Evolutionary conservation across 2,329 filamentous ascomycete genomes (phyloP), one percentile per base, ranked within the genome.

Genomic region (Colletotrichum abscissum): DNA sequence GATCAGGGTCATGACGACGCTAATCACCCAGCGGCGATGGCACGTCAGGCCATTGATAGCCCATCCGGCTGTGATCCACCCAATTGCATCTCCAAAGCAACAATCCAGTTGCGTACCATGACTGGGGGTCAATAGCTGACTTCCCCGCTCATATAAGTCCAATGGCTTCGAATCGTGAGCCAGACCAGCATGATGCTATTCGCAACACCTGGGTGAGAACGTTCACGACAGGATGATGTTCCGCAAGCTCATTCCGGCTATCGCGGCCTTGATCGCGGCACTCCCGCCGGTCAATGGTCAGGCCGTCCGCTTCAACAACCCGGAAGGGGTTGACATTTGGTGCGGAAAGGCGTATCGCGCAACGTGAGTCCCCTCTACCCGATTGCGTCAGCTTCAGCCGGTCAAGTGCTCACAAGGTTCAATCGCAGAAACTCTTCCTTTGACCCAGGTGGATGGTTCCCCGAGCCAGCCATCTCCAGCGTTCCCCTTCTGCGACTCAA

Each of bases 381-480:
- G 24, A 1, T 16, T 4, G 11, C 11, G 24, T 63, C 46, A 16
- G 16, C 11, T 38, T 8, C 6, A 58, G 42, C 19, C 19, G 42
- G 42, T 9, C 42, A 49, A 49, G 42, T 9, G 42, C 42, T 49
- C 19, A 49, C 42, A 5, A 4, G 19, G 8, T 14, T 12, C 4
- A 19, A 6, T 8, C 3, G 2, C 55, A 82, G 81, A 52, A 80
- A 81, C 68, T 82, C 84, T 0, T 82, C 81, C 62, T 87, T 86
- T 70, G 81, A 86, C 38, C 85, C 85, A 0, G 86, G 86, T 68
- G 86, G 86, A 5, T 81, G 86, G 76, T 83, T 82, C 0, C 75
- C 80, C 12, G 80, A 82, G 72, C 85, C 85, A 0, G 69, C 78
- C 0, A 73, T 80, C 68, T 74, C 80, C 35, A 72, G 76, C 46